Evolutionary conservation across 768 basidiomycete genomes (phyloP).

Genomic region (Russula sp.): DNA sequence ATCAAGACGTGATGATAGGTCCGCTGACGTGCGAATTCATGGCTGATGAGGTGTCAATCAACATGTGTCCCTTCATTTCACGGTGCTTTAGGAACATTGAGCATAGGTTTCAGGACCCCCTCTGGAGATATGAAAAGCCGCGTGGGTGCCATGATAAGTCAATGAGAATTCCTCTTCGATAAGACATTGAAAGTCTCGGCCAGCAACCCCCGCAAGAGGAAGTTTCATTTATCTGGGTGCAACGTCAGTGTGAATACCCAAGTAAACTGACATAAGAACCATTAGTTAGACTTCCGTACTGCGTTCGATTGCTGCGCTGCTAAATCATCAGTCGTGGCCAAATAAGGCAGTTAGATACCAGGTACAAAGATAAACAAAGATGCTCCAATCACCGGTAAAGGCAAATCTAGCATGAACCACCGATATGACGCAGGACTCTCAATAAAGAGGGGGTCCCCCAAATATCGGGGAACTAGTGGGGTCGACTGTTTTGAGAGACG

Average conservation of each 20-base stretch:
- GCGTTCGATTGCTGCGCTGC: neutral
- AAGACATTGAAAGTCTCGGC: neutral
- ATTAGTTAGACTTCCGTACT: slow-evolving; percentile 8
- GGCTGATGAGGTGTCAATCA: neutral
- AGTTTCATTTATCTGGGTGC: neutral
- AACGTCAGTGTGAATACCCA: slow-evolving; percentile 7
- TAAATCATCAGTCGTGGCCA: neutral
- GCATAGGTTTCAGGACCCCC: neutral
- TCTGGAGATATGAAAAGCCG: neutral
- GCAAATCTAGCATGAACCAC: neutral
- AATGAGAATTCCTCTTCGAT: slow-evolving; percentile 3
- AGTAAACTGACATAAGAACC: slow-evolving; percentile 6
- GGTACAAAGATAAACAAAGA: slow-evolving; percentile 7
- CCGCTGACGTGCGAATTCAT: slow-evolving; percentile 9
- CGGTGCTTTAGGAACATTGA: neutral
- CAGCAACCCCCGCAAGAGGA: neutral
- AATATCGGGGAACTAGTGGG: neutral
- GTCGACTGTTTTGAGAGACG: neutral
- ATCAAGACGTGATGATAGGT: slow-evolving; percentile 1
- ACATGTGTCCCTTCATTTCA: slow-evolving; percentile 1
- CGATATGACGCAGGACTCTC: neutral
- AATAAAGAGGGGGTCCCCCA: neutral
- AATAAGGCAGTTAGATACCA: slow-evolving; percentile 5
- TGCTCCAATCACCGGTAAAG: slow-evolving; percentile 9
- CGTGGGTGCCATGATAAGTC: neutral